Base-by-base conservation (phyloP, 2,329 filamentous ascomycete species). In the Botrytis fragariae region DNA sequence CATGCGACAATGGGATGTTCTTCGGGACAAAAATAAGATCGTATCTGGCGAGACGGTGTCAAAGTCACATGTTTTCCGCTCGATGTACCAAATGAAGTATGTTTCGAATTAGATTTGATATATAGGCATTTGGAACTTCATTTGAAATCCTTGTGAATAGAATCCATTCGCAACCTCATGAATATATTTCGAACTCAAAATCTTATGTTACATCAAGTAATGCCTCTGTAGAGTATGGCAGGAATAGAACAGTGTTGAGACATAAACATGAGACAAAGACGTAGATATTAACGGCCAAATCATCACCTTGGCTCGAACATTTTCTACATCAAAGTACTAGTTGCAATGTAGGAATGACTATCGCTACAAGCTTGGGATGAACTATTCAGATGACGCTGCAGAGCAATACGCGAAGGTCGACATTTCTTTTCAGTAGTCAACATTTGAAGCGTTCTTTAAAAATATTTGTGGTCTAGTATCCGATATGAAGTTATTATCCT, bases 121-220 rank as follows among this genome's bases (percentile, higher is more conserved):
- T 60, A 14, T 22, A 14, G 57, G 35, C 0, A 22, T 10, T 20
- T 10, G 8, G 4, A 35, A 60, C 7, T 35, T 0, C 29, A 12
- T 18, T 35, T 29, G 0, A 57, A 18, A 29, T 4, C 2, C 6
- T 6, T 1, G 1, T 4, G n/a, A 9, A 29, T 6, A 57, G 14
- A 29, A 8, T 8, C 1, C 0, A 57, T 29, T 29, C 14, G 3
- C 6, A 57, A 9, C n/a, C 51, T 29, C 18, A 18, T 57, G n/a
- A 29, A 57, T 29, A 32, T 29, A 8, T 8, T 29, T 57, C 5
- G 7, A n/a, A 57, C 14, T 57, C 32, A 29, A 6, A 18, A 4
- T 29, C 14, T 14, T 6, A 57, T 1, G 18, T 2, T 29, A 6
- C n/a, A 57, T 18, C 14, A 18, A 18, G 6, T 32, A 8, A 18